Base-by-base conservation (phyloP, 805 yeast species). In the Komagataella kurtzmanii region DNA sequence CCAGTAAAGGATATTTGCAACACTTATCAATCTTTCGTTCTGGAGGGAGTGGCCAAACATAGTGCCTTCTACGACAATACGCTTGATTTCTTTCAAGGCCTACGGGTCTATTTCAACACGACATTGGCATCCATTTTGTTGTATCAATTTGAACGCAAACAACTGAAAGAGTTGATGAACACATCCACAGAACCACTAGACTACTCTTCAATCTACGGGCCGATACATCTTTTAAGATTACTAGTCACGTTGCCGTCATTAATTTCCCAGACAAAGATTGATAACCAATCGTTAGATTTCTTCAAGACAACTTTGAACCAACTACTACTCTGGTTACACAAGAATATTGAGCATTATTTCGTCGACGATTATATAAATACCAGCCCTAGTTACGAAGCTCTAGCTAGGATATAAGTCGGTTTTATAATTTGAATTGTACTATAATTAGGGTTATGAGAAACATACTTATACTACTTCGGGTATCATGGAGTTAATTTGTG, bases 221-320 rank as follows among this genome's bases (percentile, higher is more conserved):
- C 83, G 1, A 90, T 87, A 58, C 97, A 90, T 65, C 68, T 93
- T 44, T 66, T 91, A 54, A 72, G 99, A 56, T 66, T 91, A 52
- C 71, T 89, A 56, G 83, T 87, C 14, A 72, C 86, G 1, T 66
- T 93, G 47, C 98, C 99, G 0, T 93, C 88, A 8, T 68, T 89
- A n/a, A 75, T 90, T 51, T 76, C 88, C 0, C 83, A 81, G 55
- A 81, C 96, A 1, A 69, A 81, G 7, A 85, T 89, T 89, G 97
- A 89, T 59, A 72, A 76, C n/a, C 83, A 81, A 53, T 80, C 89
- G 51, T 68, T 84, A 4, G 71, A 70, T 6, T 74, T 75, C 17
- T 64, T 88, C 54, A 72, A 79, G 54, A 70, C 66, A 7, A 79
- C 81, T 54, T 58, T 83, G 53, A 83, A 77, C 51, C 74, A 67